Evolutionary conservation across 441 rosid genomes (phyloP), one percentile per base, ranked within the genome.

Genomic region (Hura crepitans): DNA sequence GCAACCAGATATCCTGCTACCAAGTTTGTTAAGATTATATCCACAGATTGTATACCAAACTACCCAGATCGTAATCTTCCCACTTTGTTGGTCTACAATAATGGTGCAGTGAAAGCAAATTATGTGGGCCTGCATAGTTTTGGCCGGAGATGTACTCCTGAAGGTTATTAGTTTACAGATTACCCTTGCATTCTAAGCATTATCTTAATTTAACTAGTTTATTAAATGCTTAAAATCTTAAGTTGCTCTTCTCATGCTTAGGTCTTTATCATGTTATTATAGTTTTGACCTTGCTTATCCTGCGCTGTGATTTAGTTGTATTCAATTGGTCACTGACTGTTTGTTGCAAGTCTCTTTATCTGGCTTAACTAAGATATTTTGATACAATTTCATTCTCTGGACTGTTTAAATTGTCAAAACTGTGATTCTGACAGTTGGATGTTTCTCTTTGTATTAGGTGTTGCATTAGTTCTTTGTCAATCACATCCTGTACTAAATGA

Each of bases 11-110:
- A 96, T 70, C 95, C 96, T 23, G 96, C 85, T 2, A 93, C 99
- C 1, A 93, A 96, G 84, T 96, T 93, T 74, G 98, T 93, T 60
- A 89, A 93, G 81, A 91, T 96, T 17, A 86, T 96, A 72, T 96
- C 99, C 4, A 96, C 97, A 0, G 98, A 96, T 70, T 96, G 98
- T 80, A 96, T 96, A 74, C 99, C 97, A 1, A 93, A 91, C 62
- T 96, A 91, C 74, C 98, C 98, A 1, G 97, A 93, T 73, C 73
- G 78, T n/a, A 93, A 93, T 83, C 90, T 96, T 73, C 98, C 99
- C 17, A 93, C 98, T 69, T 63, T 96, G 57, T 71, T 91, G 81
- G 98, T 93, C 65, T 96, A 93, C 83, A 91, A 86, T 66, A 93
- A 85, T 78, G 83, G 94, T 64, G 97, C 98, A 0, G 92, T 87